These are phyloP conservation scores for Penicillium sp. DNA, from an alignment of 2,329 filamentous ascomycete species.

Conservation along the genomic window DNA sequence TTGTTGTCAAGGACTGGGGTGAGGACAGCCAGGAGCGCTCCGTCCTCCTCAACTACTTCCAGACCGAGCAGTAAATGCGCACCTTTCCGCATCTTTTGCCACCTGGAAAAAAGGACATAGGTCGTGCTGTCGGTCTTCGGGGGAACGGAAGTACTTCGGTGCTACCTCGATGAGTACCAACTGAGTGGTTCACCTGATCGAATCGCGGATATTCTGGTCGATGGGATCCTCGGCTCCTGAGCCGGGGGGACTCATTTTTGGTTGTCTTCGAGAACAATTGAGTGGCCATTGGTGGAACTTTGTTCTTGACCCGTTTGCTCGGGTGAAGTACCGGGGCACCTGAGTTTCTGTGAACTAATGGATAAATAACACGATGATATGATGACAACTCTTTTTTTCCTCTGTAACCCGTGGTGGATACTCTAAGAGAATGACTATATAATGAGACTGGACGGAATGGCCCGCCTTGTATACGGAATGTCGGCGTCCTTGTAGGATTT, in stretches of 20 bases:
- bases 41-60: slow-evolving; percentile 99
- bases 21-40: slow-evolving; percentile 99
- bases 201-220: neutral
- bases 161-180: slow-evolving; percentile 1
- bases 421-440: too few relatives aligned
- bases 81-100: neutral
- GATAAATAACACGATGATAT: slow-evolving; percentile 16
- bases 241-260: neutral
- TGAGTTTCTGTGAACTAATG: slow-evolving; percentile 11
- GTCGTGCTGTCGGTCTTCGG: slow-evolving; percentile 13
- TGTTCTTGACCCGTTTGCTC: slow-evolving; percentile 20
- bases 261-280: neutral
- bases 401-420: too few relatives aligned
- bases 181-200: neutral
- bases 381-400: slow-evolving; percentile 4
- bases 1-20: slow-evolving; percentile 99
- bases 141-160: slow-evolving; percentile 7
- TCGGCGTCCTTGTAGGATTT: too few relatives aligned
- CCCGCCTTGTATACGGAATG: too few relatives aligned
- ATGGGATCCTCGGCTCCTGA: neutral
- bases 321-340: slow-evolving; percentile 16
- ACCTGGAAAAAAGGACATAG: slow-evolving; percentile 1
- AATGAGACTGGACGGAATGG: too few relatives aligned
- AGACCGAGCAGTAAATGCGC: slow-evolving; percentile 58
- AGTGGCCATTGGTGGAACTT: slow-evolving; percentile 1